Conservation (phyloP, 148 eudicot species). For the Rhododendron kiyosumense region DNA sequence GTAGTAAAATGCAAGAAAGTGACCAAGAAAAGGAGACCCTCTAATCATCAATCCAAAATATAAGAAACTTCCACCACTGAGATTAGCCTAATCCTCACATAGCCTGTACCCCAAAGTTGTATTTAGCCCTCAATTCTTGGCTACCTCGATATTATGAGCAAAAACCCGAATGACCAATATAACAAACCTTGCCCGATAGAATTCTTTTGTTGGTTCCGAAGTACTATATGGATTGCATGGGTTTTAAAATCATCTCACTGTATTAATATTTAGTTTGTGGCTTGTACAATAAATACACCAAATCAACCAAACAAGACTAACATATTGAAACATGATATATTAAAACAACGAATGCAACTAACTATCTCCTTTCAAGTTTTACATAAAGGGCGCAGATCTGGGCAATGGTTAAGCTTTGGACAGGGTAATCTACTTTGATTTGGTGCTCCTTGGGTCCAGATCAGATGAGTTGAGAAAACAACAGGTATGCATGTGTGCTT, state of each 20-base stretch:
- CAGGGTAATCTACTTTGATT: neutral
- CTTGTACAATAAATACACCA: neutral
- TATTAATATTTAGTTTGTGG: neutral
- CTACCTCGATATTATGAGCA: neutral
- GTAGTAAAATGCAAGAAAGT: neutral
- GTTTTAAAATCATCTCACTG: neutral
- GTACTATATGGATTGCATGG: neutral
- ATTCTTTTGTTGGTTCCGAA: neutral
- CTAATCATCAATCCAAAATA: neutral
- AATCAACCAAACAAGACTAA: neutral
- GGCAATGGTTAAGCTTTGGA: neutral
- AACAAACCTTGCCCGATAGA: neutral
- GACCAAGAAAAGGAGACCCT: neutral
- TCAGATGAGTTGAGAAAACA: neutral
- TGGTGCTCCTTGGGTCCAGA: neutral
- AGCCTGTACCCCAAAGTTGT: neutral
- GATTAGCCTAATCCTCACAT: too few species aligned
- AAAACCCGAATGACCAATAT: neutral
- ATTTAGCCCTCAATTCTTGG: neutral
- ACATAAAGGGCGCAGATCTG: neutral
- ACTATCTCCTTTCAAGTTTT: neutral
- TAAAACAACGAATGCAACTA: neutral
- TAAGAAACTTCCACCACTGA: neutral
- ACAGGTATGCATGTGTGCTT: neutral
- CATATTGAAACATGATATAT: neutral